These are phyloP conservation scores for Tolypocladium tundrense DNA, from an alignment of 2,329 filamentous ascomycete genomes.

Conservation along the genomic window DNA sequence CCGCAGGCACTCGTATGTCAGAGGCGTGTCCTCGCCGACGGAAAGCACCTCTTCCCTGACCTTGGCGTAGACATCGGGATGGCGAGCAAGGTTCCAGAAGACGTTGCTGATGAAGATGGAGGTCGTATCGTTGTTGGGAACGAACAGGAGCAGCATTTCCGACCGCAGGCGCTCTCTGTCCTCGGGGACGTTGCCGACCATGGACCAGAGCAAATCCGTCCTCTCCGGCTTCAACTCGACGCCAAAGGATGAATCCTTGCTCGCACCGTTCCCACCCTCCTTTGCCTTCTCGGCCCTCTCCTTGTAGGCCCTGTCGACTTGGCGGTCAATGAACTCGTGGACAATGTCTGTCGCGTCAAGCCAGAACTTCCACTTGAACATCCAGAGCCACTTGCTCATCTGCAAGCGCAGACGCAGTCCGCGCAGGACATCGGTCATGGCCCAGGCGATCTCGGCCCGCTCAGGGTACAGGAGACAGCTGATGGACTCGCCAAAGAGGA, in stretches of 20 bases:
- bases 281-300: background rate
- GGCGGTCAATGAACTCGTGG: background rate
- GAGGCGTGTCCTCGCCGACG: background rate
- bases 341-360: background rate
- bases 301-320: background rate
- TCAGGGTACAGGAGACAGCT: background rate
- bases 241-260: background rate
- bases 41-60: background rate
- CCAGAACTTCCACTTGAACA: background rate
- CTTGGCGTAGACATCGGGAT: background rate
- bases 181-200: background rate
- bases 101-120: background rate
- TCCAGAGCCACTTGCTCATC: background rate
- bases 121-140: background rate
- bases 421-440: background rate
- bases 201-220: background rate
- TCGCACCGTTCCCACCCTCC: background rate
- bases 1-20: background rate
- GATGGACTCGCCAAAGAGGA: background rate
- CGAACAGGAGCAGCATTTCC: background rate
- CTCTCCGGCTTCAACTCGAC: background rate
- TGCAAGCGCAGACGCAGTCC: background rate
- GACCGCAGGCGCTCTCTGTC: background rate
- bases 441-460: background rate
- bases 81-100: background rate